A percentile compares a stretch with the other conserved stretches of the same genome.
phyloP scores from a whole-genome alignment of 2,329 filamentous ascomycete species.

The Ceratocystis papillata region DNA sequence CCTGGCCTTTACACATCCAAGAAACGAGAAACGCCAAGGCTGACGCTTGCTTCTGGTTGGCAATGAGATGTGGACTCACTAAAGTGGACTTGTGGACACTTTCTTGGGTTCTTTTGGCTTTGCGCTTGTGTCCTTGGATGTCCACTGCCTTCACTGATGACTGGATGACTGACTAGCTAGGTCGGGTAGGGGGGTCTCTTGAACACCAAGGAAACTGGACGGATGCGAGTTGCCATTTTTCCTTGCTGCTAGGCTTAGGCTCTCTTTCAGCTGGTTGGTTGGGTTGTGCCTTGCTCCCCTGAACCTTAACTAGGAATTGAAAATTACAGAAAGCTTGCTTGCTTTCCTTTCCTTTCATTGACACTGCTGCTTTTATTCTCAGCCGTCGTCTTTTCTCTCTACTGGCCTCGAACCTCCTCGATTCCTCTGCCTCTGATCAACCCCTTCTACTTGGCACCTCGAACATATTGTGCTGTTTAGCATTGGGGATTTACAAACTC shows the following conservation, averaged over 20 bases:
- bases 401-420: background rate
- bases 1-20: background rate
- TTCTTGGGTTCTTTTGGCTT: conserved; percentile 12
- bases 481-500: background rate
- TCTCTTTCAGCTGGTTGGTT: conserved; percentile 12
- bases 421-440: background rate
- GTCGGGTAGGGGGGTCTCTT: conserved; percentile 1
- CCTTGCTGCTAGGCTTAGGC: conserved; percentile 12
- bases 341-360: conserved; percentile 14
- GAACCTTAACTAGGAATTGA: conserved; percentile 16
- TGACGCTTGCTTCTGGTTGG: background rate
- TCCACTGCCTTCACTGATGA: conserved; percentile 8
- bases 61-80: conserved; percentile 13
- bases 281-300: conserved; percentile 16
- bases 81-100: conserved; percentile 15
- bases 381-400: background rate
- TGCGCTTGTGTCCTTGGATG: background rate
- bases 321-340: conserved; percentile 18
- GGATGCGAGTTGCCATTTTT: conserved; percentile 12
- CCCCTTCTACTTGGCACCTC: background rate
- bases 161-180: background rate
- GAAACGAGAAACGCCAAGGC: background rate
- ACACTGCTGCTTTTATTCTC: background rate
- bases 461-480: background rate
- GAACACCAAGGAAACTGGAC: background rate